phyloP scores from a whole-genome alignment of 169 alveolate genomes.

The Eimeria maxima region DNA sequence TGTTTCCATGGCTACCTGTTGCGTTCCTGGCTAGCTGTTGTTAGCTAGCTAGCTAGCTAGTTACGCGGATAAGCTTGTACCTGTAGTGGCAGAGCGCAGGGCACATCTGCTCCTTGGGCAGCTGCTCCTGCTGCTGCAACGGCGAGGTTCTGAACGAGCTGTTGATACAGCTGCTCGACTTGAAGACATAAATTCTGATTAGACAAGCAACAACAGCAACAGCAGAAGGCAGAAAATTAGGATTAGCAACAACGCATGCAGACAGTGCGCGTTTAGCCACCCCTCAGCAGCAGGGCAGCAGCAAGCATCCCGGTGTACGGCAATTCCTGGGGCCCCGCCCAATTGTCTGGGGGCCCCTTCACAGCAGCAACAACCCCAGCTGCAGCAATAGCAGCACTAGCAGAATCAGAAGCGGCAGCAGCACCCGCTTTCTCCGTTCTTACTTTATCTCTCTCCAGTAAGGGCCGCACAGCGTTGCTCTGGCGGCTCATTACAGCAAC shows the following conservation, averaged over 20 bases:
- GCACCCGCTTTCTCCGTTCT: neutral
- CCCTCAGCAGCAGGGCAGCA: neutral
- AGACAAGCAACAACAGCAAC: neutral
- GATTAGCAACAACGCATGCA: neutral
- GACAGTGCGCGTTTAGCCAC: neutral
- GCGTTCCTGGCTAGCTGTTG: neutral
- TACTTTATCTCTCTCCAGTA: conserved; percentile 49
- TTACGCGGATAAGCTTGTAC: neutral
- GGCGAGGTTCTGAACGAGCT: conserved; percentile 63
- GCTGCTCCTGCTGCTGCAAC: conserved; percentile 56
- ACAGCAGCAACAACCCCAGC: neutral
- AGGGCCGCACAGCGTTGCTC: conserved; percentile 47
- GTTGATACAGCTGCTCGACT: conserved; percentile 71
- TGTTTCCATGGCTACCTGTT: neutral
- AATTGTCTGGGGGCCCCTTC: neutral
- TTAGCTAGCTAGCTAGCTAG: conserved; percentile 35
- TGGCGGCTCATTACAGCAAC: conserved; percentile 31
- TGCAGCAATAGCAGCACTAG: neutral
- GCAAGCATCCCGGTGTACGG: neutral
- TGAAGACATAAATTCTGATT: conserved; percentile 46
- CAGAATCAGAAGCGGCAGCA: neutral
- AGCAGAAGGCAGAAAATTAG: neutral
- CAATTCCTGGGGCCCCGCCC: neutral
- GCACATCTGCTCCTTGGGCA: conserved; percentile 47
- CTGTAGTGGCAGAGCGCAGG: conserved; percentile 69